These are phyloP conservation scores for Chlamydomonas incerta DNA, from an alignment of 139 green algal species.

Conservation along the genomic window DNA sequence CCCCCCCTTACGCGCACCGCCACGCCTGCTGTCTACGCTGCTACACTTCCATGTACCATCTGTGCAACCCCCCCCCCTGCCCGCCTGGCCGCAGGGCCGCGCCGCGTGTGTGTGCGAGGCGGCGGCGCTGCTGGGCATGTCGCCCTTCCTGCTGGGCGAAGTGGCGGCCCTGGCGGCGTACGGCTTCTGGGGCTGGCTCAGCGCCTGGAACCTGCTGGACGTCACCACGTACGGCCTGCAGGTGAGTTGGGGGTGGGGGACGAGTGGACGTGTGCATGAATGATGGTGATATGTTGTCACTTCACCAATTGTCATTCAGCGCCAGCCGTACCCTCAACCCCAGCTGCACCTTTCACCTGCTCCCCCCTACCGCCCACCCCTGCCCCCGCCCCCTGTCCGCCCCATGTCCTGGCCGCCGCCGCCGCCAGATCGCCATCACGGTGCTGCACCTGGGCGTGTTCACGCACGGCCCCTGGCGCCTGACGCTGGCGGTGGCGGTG, in stretches of 20 bases:
- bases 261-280: background rate
- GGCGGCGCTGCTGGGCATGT: conserved; percentile 58
- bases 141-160: conserved; percentile 67
- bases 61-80: background rate
- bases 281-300: background rate
- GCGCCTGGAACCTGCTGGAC: conserved; percentile 71
- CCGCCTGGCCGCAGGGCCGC: conserved; percentile 4
- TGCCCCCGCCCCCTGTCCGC: too few species aligned
- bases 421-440: conserved; percentile 56
- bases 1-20: too few species aligned
- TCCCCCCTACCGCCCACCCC: too few species aligned
- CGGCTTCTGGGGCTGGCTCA: conserved; percentile 50
- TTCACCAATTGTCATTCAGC: background rate
- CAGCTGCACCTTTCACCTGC: too few species aligned
- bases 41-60: too few species aligned
- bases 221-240: conserved; percentile 58
- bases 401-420: too few species aligned
- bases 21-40: too few species aligned
- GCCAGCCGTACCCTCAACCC: too few species aligned
- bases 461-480: conserved; percentile 9
- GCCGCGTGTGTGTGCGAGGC: conserved; percentile 36
- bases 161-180: conserved; percentile 55
- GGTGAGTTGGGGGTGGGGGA: background rate
- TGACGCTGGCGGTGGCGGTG: conserved; percentile 54
- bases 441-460: conserved; percentile 56